Base-by-base conservation (phyloP, 768 basidiomycete species). In the Boletus rex-veris region DNA sequence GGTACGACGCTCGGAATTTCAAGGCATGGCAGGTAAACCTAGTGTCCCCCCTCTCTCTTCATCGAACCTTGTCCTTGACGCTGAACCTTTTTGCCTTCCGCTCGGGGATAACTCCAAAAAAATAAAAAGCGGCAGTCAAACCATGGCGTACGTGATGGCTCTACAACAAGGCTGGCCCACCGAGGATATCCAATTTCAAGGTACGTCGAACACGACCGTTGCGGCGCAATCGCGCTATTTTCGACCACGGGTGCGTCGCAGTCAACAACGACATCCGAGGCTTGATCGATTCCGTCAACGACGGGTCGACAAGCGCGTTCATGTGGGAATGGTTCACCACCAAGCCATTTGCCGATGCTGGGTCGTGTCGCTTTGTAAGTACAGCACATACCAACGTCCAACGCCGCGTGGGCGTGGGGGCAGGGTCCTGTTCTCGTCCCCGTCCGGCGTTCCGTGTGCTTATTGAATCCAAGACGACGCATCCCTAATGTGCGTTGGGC, bases 311-410 rank as follows among this genome's bases (percentile, higher is more conserved):
- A 7, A 90, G 90, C 57, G 89, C 88, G 11, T 95, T 95, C 73
- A 89, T 95, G 86, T 92, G 92, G 91, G 92, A 93, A 69, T 92
- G 89, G 90, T 97, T 96, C 70, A 88, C 85, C 5, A 88, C 86
- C 37, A 88, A 88, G 61, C 85, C 94, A 5, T 93, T 83, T 62
- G 82, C 79, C 7, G 91, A 95, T 64, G 77, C 79, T 9, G 90
- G 86, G 14, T 83, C 90, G 67, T 86, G 83, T 48, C 83, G 88
- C 12, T 93, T 94, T 71, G 93, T 95, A 68, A 68, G 90, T 77
- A 15, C 15, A n/a, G 26, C 26, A 26, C 26, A 26, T 8, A 26
- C 26, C 6, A 26, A 16, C 37, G 16, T n/a, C 7, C 37, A 33
- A 33, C 11, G 33, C 33, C 14, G 14, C 33, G 10, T 14, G 10